Evolutionary conservation across 1,284 basidiomycete species (phyloP).

Genomic region (Leccinum angustisporum): DNA sequence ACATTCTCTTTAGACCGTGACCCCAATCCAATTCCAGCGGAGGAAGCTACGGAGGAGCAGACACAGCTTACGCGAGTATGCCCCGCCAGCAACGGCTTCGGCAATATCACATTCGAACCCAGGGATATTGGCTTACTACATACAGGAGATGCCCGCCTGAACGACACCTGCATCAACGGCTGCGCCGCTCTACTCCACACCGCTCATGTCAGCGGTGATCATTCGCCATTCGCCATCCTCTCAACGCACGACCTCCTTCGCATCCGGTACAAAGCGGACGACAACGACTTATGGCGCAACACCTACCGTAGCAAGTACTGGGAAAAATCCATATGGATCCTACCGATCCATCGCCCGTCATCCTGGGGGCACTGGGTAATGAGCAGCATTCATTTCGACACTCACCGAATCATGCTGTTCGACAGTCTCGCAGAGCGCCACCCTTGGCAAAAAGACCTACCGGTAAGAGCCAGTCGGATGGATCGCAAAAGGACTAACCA

Average conservation of each 20-base stretch:
- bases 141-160: not conserved
- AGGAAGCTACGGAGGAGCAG: not conserved
- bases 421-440: slow-evolving; percentile 14
- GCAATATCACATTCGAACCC: not conserved
- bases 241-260: slow-evolving; percentile 14
- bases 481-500: not conserved
- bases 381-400: not conserved
- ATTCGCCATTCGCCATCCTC: not conserved
- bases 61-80: not conserved
- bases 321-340: slow-evolving; percentile 14
- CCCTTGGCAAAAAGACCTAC: slow-evolving; percentile 1
- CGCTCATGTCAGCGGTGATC: not conserved
- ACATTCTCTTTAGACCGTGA: no score
- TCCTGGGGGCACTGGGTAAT: slow-evolving; percentile 16
- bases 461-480: not conserved
- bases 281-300: slow-evolving; percentile 10
- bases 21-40: not conserved
- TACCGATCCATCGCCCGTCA: slow-evolving; percentile 11
- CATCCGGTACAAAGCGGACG: slow-evolving; percentile 4
- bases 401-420: slow-evolving; percentile 4
- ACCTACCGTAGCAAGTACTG: slow-evolving; percentile 8
- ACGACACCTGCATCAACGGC: slow-evolving; percentile 16
- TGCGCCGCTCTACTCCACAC: slow-evolving; percentile 10
- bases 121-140: not conserved
- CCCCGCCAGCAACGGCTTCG: not conserved